Evolutionary conservation across 148 eudicot species (phyloP).

Genomic region (Dysphania ambrosioides): DNA sequence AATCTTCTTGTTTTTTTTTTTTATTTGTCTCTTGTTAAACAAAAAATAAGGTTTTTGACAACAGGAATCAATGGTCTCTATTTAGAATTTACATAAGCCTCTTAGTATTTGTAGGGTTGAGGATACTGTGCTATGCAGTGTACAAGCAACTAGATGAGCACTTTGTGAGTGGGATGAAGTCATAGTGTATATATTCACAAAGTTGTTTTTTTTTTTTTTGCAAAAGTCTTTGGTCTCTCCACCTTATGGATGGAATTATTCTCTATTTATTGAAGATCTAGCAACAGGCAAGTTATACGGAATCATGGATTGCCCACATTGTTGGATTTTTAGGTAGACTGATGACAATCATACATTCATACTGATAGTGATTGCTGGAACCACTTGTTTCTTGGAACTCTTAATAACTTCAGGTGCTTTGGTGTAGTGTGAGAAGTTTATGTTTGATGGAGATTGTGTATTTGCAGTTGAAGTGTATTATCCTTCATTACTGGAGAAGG

Average conservation of each 20-base stretch:
- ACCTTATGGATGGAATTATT: neutral
- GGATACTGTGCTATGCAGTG: neutral
- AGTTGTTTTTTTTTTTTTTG: neutral
- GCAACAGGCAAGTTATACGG: neutral
- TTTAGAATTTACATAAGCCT: neutral
- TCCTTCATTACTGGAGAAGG: neutral
- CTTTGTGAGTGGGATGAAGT: neutral
- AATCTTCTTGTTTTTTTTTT: too few species aligned
- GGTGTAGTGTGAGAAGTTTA: neutral
- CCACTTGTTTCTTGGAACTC: neutral
- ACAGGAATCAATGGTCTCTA: neutral
- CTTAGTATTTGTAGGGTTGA: neutral
- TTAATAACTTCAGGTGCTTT: too few species aligned
- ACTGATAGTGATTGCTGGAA: neutral
- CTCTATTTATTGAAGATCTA: neutral
- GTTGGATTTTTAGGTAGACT: neutral
- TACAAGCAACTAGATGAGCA: neutral
- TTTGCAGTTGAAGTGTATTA: neutral
- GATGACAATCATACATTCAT: neutral
- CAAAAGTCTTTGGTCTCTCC: too few species aligned
- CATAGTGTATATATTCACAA: neutral
- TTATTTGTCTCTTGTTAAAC: neutral
- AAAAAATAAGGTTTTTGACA: neutral
- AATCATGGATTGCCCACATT: neutral
- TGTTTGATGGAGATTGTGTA: neutral